These are phyloP conservation scores for Sporothrix luriei DNA, from an alignment of 2,329 filamentous ascomycete genomes.

Conservation along the genomic window DNA sequence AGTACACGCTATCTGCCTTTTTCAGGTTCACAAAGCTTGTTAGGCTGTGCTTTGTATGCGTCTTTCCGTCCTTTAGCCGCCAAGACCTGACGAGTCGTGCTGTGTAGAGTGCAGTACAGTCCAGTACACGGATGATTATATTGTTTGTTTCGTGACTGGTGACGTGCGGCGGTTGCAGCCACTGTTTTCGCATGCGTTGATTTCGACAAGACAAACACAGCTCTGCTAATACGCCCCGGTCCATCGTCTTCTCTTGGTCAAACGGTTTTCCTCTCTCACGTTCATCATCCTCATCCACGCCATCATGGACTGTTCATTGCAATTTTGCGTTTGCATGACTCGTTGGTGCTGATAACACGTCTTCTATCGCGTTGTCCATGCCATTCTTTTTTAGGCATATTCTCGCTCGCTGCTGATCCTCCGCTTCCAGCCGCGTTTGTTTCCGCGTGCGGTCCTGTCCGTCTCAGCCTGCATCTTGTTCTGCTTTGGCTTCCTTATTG, in stretches of 20 bases:
- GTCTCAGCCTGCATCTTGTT: background rate
- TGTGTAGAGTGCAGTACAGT: no score
- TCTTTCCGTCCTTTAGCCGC: no score
- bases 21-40: background rate
- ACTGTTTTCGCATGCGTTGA: background rate
- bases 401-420: background rate
- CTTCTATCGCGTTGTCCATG: background rate
- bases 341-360: background rate
- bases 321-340: background rate
- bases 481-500: background rate
- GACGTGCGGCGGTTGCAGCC: background rate
- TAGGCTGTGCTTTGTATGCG: background rate
- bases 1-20: background rate
- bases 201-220: background rate
- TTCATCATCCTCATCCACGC: background rate
- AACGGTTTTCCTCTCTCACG: background rate
- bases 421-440: slow-evolving; percentile 11
- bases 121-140: no score
- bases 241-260: background rate
- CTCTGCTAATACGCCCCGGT: background rate
- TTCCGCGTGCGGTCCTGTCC: background rate
- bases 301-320: no score
- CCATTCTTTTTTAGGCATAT: slow-evolving; percentile 16
- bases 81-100: background rate
- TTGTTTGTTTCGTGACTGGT: background rate